These are phyloP conservation scores for Aspergillus niger DNA, from an alignment of 2,329 filamentous ascomycete species.

Conservation along the genomic window DNA sequence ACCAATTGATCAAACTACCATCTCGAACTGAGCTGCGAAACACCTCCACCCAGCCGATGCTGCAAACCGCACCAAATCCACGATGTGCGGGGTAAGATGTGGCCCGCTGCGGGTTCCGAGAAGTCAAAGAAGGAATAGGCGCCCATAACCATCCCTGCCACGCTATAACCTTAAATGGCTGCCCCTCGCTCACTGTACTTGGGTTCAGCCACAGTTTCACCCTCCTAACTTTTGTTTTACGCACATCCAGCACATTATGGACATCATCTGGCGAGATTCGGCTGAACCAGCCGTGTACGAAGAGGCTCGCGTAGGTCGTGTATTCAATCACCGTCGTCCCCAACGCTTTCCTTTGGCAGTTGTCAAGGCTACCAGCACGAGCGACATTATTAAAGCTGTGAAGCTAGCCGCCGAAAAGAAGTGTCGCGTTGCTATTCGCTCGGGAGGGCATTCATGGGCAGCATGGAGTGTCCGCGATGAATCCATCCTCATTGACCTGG, in stretches of 20 bases:
- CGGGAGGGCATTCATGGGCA: slow-evolving; percentile 53
- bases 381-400: slow-evolving; percentile 43
- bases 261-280: slow-evolving; percentile 26
- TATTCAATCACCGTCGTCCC: slow-evolving; percentile 50
- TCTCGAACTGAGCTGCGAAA: neutral
- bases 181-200: no score
- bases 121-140: no score
- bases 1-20: no score
- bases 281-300: slow-evolving; percentile 34
- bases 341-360: slow-evolving; percentile 46
- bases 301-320: slow-evolving; percentile 41
- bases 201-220: no score
- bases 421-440: slow-evolving; percentile 49
- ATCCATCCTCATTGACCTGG: slow-evolving; percentile 48
- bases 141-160: neutral
- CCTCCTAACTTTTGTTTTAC: neutral
- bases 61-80: neutral
- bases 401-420: slow-evolving; percentile 38
- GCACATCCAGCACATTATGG: slow-evolving; percentile 14
- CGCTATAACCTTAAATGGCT: neutral
- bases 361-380: slow-evolving; percentile 39
- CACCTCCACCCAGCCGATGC: neutral
- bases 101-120: neutral
- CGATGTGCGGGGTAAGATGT: neutral
- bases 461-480: slow-evolving; percentile 54